Base-by-base conservation (phyloP, 2,329 filamentous ascomycete genomes). In the Arthrobotrys sphaeroides region DNA sequence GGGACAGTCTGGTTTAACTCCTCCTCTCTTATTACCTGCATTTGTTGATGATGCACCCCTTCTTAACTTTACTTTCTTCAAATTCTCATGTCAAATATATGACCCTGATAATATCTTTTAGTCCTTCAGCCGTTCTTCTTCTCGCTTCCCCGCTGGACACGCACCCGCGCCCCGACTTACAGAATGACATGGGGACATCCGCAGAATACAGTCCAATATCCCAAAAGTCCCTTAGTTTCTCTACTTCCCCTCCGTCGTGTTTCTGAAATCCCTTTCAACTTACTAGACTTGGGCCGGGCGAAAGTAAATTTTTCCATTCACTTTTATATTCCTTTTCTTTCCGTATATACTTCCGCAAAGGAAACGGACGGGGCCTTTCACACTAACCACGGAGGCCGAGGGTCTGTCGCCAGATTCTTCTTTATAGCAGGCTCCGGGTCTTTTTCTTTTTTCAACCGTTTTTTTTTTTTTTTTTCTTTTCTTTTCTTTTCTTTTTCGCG, bases 21-120 rank as follows among this genome's bases (percentile, higher is more conserved):
- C 42, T 66, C 33, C n/a, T n/a, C n/a, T n/a, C n/a, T n/a, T n/a
- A n/a, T 57, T 62, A 43, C 36, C 40, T 47, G 51, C 31, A 24
- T 36, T 18, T 38, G 22, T 55, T 31, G 10, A 38, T n/a, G 51
- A 55, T 55, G 51, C 51, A 45, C 47, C 70, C 22, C n/a, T 65
- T 33, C 22, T 13, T 7, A 9, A 36, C 53, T 33, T 57, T 40
- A n/a, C 16, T 26, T 31, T 38, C 60, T 16, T 65, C 18, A 33
- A 9, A 18, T 49, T 61, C 60, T 68, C 47, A 69, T 75, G 72
- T 69, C 64, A 75, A 72, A 69, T 75, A 75, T 75, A 69, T 60
- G 64, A 67, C 49, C 61, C 62, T 5, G 62, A 40, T 68, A 75
- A 69, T 75, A 64, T 42, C 36, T 64, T 75, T 62, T 64, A 61